Conservation (phyloP, 1,284 basidiomycete genomes). For the Ceratobasidium sp. region DNA sequence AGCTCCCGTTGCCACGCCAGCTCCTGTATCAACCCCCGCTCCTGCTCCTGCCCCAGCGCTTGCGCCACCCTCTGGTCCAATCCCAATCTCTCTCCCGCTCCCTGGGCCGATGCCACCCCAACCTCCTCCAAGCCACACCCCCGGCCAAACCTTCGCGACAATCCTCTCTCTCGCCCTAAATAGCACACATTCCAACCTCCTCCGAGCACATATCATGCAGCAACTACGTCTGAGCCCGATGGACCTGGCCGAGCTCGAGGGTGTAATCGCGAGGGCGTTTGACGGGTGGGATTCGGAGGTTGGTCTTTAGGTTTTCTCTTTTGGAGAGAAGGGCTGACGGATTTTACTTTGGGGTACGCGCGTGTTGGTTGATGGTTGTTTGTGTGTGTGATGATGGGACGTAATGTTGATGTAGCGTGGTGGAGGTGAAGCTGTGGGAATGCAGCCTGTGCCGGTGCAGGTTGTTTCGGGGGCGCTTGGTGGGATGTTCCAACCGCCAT, state of each 20-base stretch:
- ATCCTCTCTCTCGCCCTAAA: constrained; percentile 76
- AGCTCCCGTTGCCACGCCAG: neutral
- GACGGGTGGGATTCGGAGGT: constrained; percentile 84
- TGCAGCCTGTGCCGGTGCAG: too few species aligned
- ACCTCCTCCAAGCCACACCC: constrained; percentile 53
- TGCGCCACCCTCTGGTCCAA: neutral
- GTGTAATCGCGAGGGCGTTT: constrained; percentile 80
- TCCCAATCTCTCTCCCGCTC: neutral
- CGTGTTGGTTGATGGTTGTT: neutral
- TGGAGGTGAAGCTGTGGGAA: neutral
- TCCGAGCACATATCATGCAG: constrained; percentile 77
- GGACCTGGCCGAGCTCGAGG: constrained; percentile 78
- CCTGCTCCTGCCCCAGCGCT: neutral
- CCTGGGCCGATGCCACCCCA: neutral
- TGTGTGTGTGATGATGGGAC: too few species aligned
- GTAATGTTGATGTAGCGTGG: neutral
- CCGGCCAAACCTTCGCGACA: constrained; percentile 77
- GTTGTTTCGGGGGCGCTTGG: neutral
- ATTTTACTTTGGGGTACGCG: too few species aligned
- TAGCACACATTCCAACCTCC: constrained; percentile 63
- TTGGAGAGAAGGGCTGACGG: neutral
- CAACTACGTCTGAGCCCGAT: constrained; percentile 77
- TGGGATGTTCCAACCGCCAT: neutral
- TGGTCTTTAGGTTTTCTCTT: neutral
- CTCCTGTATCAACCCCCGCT: neutral